A percentile compares a stretch with the other conserved stretches of the same genome.
Conservation (phyloP, 495 filamentous ascomycete genomes). For the Geoglossum glabrum region DNA sequence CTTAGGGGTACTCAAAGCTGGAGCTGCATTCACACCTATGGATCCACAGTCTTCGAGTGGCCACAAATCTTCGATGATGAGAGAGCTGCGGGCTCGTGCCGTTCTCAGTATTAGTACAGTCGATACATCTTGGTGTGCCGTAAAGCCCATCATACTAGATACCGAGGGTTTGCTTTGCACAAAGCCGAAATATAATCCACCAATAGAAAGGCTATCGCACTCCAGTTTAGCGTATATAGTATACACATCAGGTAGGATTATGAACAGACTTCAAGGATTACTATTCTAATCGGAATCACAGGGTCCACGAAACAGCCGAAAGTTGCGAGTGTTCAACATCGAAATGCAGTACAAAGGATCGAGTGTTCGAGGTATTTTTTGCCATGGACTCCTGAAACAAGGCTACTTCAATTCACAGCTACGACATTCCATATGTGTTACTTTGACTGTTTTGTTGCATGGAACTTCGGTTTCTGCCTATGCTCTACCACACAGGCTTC, state of each 20-base stretch:
- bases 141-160: neutral
- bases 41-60: slow-evolving; percentile 49
- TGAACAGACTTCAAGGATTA: neutral
- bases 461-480: slow-evolving; percentile 47
- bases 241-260: slow-evolving; percentile 44
- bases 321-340: slow-evolving; percentile 59
- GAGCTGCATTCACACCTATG: slow-evolving; percentile 62
- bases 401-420: slow-evolving; percentile 72
- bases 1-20: slow-evolving; percentile 53
- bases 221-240: slow-evolving; percentile 56
- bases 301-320: slow-evolving; percentile 81
- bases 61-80: slow-evolving; percentile 50
- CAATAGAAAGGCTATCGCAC: neutral
- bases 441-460: slow-evolving; percentile 73
- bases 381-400: slow-evolving; percentile 32
- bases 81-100: slow-evolving; percentile 32
- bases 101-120: slow-evolving; percentile 8
- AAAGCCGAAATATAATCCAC: neutral
- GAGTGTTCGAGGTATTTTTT: slow-evolving; percentile 56
- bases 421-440: slow-evolving; percentile 77
- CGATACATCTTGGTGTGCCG: slow-evolving; percentile 7
- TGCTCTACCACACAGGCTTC: slow-evolving; percentile 39
- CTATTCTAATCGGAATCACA: neutral
- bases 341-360: slow-evolving; percentile 51
- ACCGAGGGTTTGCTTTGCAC: slow-evolving; percentile 13